phyloP scores from a whole-genome alignment of 768 basidiomycete species.

The Dioszegia hungarica region DNA sequence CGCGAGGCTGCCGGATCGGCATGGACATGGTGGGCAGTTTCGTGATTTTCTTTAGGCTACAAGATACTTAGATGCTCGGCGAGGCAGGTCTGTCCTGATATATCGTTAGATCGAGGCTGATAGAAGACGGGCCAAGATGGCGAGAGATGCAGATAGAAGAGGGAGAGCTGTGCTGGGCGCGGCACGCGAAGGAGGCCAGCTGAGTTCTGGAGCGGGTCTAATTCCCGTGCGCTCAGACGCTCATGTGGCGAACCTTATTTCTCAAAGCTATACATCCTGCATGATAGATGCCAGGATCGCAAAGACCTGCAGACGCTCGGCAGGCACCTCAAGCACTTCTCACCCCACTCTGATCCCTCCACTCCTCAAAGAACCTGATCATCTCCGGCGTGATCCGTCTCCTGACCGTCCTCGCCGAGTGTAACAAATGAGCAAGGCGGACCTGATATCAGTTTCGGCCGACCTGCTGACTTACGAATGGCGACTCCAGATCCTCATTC shows the following conservation, averaged over 20 bases:
- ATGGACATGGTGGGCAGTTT: not conserved
- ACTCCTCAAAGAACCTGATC: constrained; percentile 64
- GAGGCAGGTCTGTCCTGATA: no score
- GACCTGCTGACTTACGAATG: constrained; percentile 57
- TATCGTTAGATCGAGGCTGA: no score
- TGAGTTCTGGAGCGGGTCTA: no score
- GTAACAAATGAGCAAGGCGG: constrained; percentile 64
- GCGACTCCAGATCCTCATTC: constrained; percentile 75
- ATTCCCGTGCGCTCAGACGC: no score
- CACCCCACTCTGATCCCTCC: constrained; percentile 56
- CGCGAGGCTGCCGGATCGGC: constrained; percentile 39
- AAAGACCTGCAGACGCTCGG: no score
- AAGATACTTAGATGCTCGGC: not conserved
- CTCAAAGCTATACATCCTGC: no score
- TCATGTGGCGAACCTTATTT: no score
- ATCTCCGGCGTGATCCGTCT: constrained; percentile 80
- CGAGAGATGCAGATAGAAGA: no score
- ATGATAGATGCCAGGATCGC: no score
- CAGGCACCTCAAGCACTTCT: constrained; percentile 31
- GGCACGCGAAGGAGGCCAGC: no score
- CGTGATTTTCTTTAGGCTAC: not conserved
- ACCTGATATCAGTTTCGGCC: constrained; percentile 55
- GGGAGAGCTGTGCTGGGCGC: no score
- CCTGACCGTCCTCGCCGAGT: constrained; percentile 67
- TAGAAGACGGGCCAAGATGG: no score